Base-by-base conservation (phyloP, 2,329 filamentous ascomycete species). In the Scopulariopsis brevicaulis region DNA sequence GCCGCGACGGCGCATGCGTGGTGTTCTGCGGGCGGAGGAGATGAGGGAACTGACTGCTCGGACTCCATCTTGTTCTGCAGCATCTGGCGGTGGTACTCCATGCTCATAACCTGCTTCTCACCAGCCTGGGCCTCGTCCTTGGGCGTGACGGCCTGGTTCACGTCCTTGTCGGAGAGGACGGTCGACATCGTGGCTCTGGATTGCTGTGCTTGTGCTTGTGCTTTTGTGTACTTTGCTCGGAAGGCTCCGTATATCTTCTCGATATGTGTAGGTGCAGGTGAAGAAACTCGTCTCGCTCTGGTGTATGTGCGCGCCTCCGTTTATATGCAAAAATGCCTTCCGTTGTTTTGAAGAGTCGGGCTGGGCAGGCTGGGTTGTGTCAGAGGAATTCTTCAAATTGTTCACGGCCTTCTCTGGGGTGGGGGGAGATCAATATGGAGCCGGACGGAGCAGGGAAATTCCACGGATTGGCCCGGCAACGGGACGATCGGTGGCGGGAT, bases 21-120 rank as follows among this genome's bases (percentile, higher is more conserved):
- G n/a, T n/a, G n/a, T n/a, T 15, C 14, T n/a, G 14, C 40, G n/a
- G 18, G 18, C 15, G 22, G 22, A 14, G 18, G 25, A 24, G 3
- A 28, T 20, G 52, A 57, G 46, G 40, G 54, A 25, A 74, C 83
- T 63, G 77, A 89, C 87, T 81, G 79, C 66, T 83, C 75, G 59
- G 85, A 50, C 40, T 62, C 79, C 70, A 90, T 83, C 77, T 87
- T 89, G 69, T 80, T 82, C 69, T 89, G 81, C 60, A 91, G 76
- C 58, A 89, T 78, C 73, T 90, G 85, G 62, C 87, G 86, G 69
- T 91, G 87, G 69, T 89, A 89, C 67, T 90, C 87, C 78, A 92
- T 83, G 74, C 77, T 84, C 78, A 84, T 84, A 57, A 83, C 73
- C 28, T 32, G 28, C 60, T 80, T 73, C 69, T 78, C 76, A 65